Conservation (phyloP, 768 basidiomycete species). For the Udeniomyces megalosporus region DNA sequence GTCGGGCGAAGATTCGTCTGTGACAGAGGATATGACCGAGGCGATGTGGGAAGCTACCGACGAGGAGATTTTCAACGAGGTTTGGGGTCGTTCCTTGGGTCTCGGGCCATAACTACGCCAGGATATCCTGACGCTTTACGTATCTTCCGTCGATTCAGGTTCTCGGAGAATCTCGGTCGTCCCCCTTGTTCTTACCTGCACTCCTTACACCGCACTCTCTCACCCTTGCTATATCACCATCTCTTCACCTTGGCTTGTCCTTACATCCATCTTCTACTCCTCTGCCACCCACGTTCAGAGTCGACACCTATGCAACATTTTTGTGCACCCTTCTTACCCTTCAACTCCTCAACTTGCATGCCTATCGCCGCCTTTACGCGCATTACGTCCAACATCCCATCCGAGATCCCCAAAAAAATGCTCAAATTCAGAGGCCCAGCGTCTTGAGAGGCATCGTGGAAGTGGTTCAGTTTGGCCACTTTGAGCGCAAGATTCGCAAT, state of each 20-base stretch:
- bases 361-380: not conserved
- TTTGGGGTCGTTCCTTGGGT: not conserved
- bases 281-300: too few relatives aligned
- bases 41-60: constrained; percentile 6
- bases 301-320: not conserved
- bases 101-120: too few relatives aligned
- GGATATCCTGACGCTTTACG: not conserved
- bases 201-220: not conserved
- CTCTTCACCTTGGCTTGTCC: not conserved
- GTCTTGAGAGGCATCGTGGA: not conserved
- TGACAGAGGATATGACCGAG: not conserved
- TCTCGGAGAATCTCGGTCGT: constrained; percentile 1
- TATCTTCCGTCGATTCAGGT: not conserved
- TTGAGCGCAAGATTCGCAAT: not conserved
- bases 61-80: constrained; percentile 1
- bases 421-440: not conserved
- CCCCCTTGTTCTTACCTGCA: not conserved
- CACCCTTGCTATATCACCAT: not conserved
- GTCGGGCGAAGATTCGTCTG: not conserved
- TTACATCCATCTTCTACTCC: not conserved
- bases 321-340: not conserved
- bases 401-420: not conserved
- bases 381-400: not conserved
- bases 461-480: not conserved
- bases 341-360: not conserved